Conservation (phyloP, 768 basidiomycete species). For the Suillus plorans region DNA sequence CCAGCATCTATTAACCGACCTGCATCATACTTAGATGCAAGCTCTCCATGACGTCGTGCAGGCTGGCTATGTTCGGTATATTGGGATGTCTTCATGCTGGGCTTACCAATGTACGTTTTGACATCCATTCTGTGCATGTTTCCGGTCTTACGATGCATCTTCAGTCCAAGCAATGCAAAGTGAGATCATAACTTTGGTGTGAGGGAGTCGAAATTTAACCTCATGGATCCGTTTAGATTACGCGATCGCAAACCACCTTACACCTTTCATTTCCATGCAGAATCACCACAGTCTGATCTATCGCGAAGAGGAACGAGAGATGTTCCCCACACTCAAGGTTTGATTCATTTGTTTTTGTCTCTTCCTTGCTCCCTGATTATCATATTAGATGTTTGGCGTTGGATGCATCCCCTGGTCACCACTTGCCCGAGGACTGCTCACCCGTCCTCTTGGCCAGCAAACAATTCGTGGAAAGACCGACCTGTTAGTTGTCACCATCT, state of each 20-base stretch:
- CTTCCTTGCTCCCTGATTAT: neutral
- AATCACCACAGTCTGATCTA: conserved; percentile 64
- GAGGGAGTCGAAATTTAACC: neutral
- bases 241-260: conserved; percentile 55
- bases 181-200: conserved; percentile 21
- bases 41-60: conserved; percentile 69
- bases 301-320: conserved; percentile 64
- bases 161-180: conserved; percentile 59
- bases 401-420: conserved; percentile 63
- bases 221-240: conserved; percentile 42
- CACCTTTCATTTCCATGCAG: conserved; percentile 70
- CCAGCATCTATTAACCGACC: neutral
- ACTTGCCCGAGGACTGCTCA: conserved; percentile 50
- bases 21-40: conserved; percentile 47
- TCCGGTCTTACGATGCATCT: neutral
- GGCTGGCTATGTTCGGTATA: conserved; percentile 60
- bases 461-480: conserved; percentile 42
- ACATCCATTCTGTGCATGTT: neutral
- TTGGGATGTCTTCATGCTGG: conserved; percentile 57
- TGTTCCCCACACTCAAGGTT: conserved; percentile 60
- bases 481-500: conserved; percentile 13
- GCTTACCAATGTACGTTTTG: conserved; percentile 50
- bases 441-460: conserved; percentile 38
- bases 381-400: conserved; percentile 46
- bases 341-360: neutral